phyloP scores from a whole-genome alignment of 805 yeast species.

The Yarrowia osloensis region DNA sequence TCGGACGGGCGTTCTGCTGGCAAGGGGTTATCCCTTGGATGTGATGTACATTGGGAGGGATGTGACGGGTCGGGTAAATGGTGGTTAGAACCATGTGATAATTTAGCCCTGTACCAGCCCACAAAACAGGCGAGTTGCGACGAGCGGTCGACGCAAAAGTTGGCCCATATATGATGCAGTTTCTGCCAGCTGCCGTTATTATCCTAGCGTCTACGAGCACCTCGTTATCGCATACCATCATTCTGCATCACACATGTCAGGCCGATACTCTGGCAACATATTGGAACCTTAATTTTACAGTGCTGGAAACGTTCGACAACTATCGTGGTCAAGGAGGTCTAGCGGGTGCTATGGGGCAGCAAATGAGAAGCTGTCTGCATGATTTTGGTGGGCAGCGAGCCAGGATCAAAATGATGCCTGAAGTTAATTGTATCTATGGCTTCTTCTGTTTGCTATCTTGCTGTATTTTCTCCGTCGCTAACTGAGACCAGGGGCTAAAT shows the following conservation, averaged over 20 bases:
- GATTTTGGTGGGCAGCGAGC: background rate
- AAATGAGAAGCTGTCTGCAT: background rate
- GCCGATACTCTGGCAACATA: slow-evolving; percentile 28
- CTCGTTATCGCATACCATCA: slow-evolving; percentile 15
- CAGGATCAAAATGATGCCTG: background rate
- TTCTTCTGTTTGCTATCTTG: background rate
- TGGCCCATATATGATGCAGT: background rate
- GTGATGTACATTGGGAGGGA: slow-evolving; percentile 27
- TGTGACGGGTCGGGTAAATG: slow-evolving; percentile 12
- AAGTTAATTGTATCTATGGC: too few relatives aligned
- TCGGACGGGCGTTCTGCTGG: slow-evolving; percentile 9
- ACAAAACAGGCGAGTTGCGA: background rate
- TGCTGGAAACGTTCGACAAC: background rate
- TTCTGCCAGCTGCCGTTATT: background rate
- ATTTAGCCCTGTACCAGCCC: background rate
- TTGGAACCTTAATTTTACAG: background rate
- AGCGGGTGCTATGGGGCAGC: background rate
- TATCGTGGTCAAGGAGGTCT: background rate
- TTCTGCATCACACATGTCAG: slow-evolving; percentile 7
- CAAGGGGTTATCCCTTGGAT: slow-evolving; percentile 26
- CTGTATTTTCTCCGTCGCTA: background rate
- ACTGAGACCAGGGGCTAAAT: background rate
- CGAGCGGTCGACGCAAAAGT: background rate
- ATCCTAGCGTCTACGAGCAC: background rate
- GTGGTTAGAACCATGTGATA: background rate